Base-by-base conservation (phyloP, 2,329 filamentous ascomycete genomes). In the Ascochyta viciae-villosae region DNA sequence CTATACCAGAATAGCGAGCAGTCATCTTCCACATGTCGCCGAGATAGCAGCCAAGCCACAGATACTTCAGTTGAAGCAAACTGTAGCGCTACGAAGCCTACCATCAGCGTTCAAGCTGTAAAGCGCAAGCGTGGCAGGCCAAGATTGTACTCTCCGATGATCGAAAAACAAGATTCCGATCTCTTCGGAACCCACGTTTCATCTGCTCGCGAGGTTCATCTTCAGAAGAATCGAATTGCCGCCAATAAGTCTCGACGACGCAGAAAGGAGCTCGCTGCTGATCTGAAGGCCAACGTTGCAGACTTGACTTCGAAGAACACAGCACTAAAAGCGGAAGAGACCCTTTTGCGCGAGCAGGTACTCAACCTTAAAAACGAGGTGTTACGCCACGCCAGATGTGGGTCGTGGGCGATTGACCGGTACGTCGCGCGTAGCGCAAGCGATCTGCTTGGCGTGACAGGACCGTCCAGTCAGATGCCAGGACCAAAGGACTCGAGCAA, bases 161-260 rank as follows among this genome's bases (percentile, higher is more conserved):
- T 0, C 12, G 27, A 29, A 4, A 10, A 10, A 29, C 27, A 29
- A 29, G 27, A 10, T 29, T 3, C 27, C 27, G 8, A 29, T 29
- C 0, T 9, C 6, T 10, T 29, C 9, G 8, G 8, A 9, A 10
- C 8, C 9, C 27, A 29, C 8, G 6, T 29, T 29, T 29, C 2
- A 1, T 29, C 9, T 10, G 27, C 27, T 29, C 72, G 72, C 38
- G 62, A 73, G 48, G 68, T 63, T 4, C 70, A 74, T 63, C 80
- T 91, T 0, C 86, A 89, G 72, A 84, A 89, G 54, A 92, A 92
- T 71, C 82, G 89, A 7, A 77, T 89, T 3, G 89, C 89, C 0
- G 89, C 89, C 1, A 88, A 86, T 69, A 91, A 91, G 69, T 92
- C 89, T 67, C 84, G 89, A 3, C 83, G 87, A 66, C 90, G 89